These are phyloP conservation scores for Aphanomyces euteiches DNA, from an alignment of 352 stramenopile genomes.

Conservation along the genomic window DNA sequence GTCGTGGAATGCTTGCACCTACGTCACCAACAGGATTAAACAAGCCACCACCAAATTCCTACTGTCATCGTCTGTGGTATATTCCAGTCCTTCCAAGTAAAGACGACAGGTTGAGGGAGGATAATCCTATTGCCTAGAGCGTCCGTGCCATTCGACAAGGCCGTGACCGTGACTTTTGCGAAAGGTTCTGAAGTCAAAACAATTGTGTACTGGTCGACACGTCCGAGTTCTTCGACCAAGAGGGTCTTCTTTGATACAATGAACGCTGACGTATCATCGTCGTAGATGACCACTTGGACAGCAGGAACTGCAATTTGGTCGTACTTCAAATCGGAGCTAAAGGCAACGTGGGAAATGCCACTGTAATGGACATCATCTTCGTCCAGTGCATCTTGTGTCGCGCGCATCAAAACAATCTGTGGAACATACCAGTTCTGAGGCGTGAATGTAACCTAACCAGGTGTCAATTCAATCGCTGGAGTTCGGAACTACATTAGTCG, in stretches of 20 bases:
- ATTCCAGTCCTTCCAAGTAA: slow-evolving; percentile 74
- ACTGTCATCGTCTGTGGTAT: slow-evolving; percentile 45
- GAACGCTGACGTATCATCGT: slow-evolving; percentile 62
- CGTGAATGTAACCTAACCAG: slow-evolving; percentile 56
- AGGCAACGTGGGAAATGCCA: slow-evolving; percentile 64
- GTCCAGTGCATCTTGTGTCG: slow-evolving; percentile 64
- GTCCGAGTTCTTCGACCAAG: slow-evolving; percentile 46
- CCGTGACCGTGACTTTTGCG: slow-evolving; percentile 49
- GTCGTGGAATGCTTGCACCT: slow-evolving; percentile 56
- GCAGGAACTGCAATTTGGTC: slow-evolving; percentile 53
- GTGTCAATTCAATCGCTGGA: neutral
- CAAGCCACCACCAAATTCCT: neutral
- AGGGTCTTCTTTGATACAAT: slow-evolving; percentile 43
- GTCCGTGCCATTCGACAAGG: slow-evolving; percentile 45
- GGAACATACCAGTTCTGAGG: slow-evolving; percentile 58
- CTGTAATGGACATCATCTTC: slow-evolving; percentile 60
- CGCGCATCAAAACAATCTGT: slow-evolving; percentile 49
- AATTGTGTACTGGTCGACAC: slow-evolving; percentile 48
- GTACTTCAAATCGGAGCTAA: slow-evolving; percentile 67
- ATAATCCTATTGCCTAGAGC: slow-evolving; percentile 45
- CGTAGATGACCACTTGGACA: slow-evolving; percentile 54
- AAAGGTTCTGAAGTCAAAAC: slow-evolving; percentile 62
- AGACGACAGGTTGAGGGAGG: slow-evolving; percentile 41
- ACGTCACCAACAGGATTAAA: neutral
- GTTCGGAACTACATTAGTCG: slow-evolving; percentile 1